These are phyloP conservation scores for Phytophthora citrophthora DNA, from an alignment of 352 stramenopile species.

Conservation along the genomic window DNA sequence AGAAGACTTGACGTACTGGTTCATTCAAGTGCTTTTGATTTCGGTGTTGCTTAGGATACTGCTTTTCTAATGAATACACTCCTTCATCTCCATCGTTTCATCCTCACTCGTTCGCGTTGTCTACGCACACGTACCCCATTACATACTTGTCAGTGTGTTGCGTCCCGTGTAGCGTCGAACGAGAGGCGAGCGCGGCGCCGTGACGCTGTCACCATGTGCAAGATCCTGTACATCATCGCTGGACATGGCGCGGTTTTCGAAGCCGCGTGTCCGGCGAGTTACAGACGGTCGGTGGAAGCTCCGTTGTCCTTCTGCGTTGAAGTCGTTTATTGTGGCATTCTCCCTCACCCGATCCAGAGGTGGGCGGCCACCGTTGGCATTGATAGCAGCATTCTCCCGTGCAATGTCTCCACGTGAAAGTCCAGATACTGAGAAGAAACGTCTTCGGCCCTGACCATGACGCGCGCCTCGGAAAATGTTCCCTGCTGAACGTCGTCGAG, in stretches of 20 bases:
- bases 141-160: slow-evolving; percentile 34
- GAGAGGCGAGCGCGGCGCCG: slow-evolving; percentile 34
- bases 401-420: slow-evolving; percentile 5
- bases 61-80: slow-evolving; percentile 39
- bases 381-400: slow-evolving; percentile 16
- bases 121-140: slow-evolving; percentile 8
- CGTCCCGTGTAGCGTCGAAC: slow-evolving; percentile 52
- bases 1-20: slow-evolving; percentile 1
- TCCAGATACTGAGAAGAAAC: slow-evolving; percentile 56
- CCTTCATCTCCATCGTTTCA: not conserved
- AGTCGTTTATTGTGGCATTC: slow-evolving; percentile 22
- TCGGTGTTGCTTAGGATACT: slow-evolving; percentile 16
- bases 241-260: slow-evolving; percentile 39
- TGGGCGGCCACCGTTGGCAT: not conserved
- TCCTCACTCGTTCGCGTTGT: not conserved
- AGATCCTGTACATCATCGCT: slow-evolving; percentile 34
- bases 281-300: slow-evolving; percentile 29
- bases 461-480: slow-evolving; percentile 74
- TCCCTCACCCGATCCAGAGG: slow-evolving; percentile 21
- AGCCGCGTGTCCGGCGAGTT: slow-evolving; percentile 25
- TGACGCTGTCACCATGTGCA: slow-evolving; percentile 19
- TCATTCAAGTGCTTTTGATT: slow-evolving; percentile 24
- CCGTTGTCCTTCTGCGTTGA: slow-evolving; percentile 15
- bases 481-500: slow-evolving; percentile 44
- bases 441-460: slow-evolving; percentile 54